A percentile compares a stretch with the other conserved stretches of the same genome.
Conservation (phyloP, 306 rosid genomes). For the Trifolium pratense region DNA sequence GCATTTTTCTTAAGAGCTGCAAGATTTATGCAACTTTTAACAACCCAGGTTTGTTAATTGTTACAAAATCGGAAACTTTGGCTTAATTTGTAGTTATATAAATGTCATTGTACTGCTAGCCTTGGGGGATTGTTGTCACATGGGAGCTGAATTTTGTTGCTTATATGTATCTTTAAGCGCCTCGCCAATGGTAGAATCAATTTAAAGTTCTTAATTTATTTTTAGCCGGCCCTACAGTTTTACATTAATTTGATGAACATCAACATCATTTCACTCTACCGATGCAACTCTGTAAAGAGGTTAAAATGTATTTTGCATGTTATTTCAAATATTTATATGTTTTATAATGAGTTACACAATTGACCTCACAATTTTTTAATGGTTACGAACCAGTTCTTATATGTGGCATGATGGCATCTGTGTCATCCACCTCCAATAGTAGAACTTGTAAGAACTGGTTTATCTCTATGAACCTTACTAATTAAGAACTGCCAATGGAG, state of each 20-base stretch:
- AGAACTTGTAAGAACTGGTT: background rate
- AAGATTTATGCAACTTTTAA: constrained; percentile 11
- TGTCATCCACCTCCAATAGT: background rate
- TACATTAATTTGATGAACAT: background rate
- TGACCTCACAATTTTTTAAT: background rate
- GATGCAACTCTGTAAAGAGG: background rate
- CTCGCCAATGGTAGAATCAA: background rate
- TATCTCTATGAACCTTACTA: background rate
- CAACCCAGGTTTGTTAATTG: constrained; percentile 1
- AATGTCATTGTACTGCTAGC: background rate
- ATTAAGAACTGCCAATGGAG: background rate
- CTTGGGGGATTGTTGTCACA: constrained; percentile 13
- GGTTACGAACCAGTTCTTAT: background rate
- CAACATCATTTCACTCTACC: background rate
- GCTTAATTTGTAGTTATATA: constrained; percentile 16
- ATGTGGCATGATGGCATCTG: background rate
- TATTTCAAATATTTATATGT: background rate
- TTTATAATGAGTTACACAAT: background rate
- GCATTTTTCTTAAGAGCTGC: constrained; percentile 30
- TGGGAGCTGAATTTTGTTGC: constrained; percentile 23
- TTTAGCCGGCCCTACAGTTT: background rate
- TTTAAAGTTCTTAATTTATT: constrained; percentile 5
- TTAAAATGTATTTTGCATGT: background rate
- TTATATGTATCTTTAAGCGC: constrained; percentile 3
- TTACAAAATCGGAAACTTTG: constrained; percentile 6